Base-by-base conservation (phyloP, 176 grass and related monocot genomes). In the Oryza brachyantha region DNA sequence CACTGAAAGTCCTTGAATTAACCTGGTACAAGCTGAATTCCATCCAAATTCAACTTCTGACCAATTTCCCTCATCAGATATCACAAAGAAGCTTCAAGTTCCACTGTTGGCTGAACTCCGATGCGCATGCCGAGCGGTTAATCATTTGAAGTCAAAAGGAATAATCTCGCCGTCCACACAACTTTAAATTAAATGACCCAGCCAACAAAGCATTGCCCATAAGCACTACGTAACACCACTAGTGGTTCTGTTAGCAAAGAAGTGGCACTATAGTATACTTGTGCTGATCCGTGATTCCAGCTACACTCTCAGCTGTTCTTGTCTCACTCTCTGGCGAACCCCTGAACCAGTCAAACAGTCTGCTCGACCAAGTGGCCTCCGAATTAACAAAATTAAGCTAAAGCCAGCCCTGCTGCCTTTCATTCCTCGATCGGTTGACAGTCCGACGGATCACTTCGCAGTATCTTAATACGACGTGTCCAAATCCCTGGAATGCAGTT, bases 321-420 rank as follows among this genome's bases (percentile, higher is more conserved):
- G 81, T 88, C 70, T 59, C 57, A 26, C 70, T 64, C 63, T 28
- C 6, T 5, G 39, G 24, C 29, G 24, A 81, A 29, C 38, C 68
- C 42, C 77, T 88, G 85, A 88, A 87, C 34, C 41, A 28, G 86
- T 88, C 86, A 88, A 62, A 27, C 43, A 79, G 70, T 79, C 28
- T 75, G 48, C 54, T 68, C 22, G 10, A 66, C 41, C 80, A 87
- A 66, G 79, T 68, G 78, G 80, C 50, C 29, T 8, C 50, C 50
- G 21, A 55, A 55, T 55, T 55, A 11, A 78, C 45, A 38, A 29
- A 43, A 17, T n/a, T n/a, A n/a, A n/a, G n/a, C n/a, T 48, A 54
- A 61, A 9, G 32, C 10, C 60, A 13, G 24, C 29, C 50, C 48
- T n/a, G n/a, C 3, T 58, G 4, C n/a, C 31, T 60, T 48, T 48